These are phyloP conservation scores for Chamaecyparis obtusa DNA, from an alignment of 75 land plant species.

Conservation along the genomic window DNA sequence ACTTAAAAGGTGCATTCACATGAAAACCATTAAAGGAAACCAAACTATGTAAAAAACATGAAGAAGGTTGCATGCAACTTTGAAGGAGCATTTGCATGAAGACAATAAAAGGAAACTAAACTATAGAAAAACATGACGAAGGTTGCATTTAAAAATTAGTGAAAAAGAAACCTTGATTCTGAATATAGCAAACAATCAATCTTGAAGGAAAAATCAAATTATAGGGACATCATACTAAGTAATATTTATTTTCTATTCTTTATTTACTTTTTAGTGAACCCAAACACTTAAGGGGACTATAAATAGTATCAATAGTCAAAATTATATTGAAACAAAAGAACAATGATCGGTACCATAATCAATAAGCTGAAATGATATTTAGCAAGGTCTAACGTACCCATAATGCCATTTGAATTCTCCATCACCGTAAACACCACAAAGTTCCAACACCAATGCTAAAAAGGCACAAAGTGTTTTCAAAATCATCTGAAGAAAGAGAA, in stretches of 20 bases:
- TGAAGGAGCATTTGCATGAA: not conserved
- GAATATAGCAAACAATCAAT: not conserved
- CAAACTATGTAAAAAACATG: not conserved
- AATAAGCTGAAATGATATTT: not conserved
- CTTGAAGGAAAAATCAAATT: not conserved
- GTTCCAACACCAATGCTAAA: constrained; percentile 70
- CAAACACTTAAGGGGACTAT: not conserved
- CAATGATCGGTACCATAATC: not conserved
- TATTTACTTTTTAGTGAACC: not conserved
- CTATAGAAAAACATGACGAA: not conserved
- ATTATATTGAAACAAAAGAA: not conserved
- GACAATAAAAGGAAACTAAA: not conserved
- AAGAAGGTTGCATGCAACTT: not conserved
- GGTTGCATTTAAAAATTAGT: not conserved
- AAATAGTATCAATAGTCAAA: not conserved
- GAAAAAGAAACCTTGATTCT: not conserved
- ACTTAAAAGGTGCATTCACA: not conserved
- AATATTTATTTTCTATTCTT: not conserved
- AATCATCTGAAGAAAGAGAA: constrained; percentile 68
- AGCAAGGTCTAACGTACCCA: constrained; percentile 57
- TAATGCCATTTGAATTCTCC: constrained; percentile 87
- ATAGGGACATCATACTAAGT: not conserved
- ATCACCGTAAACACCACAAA: constrained; percentile 70
- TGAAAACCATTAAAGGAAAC: not conserved
- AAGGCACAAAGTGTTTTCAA: constrained; percentile 76